Evolutionary conservation across 2,329 filamentous ascomycete genomes (phyloP), one percentile per base, ranked within the genome.

Genomic region (Pseudocercospora crystallina): DNA sequence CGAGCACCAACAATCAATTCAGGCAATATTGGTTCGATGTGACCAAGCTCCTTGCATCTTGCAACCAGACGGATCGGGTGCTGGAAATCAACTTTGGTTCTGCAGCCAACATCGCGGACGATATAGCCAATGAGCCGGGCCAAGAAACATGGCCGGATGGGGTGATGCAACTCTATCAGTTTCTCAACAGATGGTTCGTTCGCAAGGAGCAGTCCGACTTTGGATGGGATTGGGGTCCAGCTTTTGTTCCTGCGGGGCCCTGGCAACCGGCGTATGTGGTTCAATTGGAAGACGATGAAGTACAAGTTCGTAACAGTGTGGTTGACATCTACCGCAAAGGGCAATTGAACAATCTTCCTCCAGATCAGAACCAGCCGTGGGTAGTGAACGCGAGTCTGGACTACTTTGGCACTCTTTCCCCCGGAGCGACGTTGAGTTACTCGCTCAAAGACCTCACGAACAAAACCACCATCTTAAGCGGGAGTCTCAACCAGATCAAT

Each of bases 171-270:
- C 41, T 72, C 0, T 81, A 74, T 49, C 79, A 82, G 54, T 81
- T 80, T 42, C 63, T 71, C 0, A 78, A 82, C 50, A 72, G 78
- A 5, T 74, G 77, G 62, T 82, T 79, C 54, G 77, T 84, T 32
- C 74, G 82, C 29, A 84, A 85, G 61, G 77, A 84, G 60, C 79
- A 84, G 62, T 80, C 73, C 7, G 81, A 84, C 62, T 84, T 84
- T 63, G 83, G 83, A 2, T 85, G 82, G 82, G 81, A 84, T 53
- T 69, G 63, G 62, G 80, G 80, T 80, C 8, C 80, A 80, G 54
- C 47, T n/a, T 57, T 85, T 61, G 73, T 76, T n/a, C 80, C 82
- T 0, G 78, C 79, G n/a, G 82, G 83, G 2, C 78, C 81, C 5
- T 86, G 82, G 83, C 74, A 79, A 54, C 77, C 80, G 36, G 81